Conservation (phyloP, 2,329 filamentous ascomycete genomes). For the Mycosphaerelloides madeirae region DNA sequence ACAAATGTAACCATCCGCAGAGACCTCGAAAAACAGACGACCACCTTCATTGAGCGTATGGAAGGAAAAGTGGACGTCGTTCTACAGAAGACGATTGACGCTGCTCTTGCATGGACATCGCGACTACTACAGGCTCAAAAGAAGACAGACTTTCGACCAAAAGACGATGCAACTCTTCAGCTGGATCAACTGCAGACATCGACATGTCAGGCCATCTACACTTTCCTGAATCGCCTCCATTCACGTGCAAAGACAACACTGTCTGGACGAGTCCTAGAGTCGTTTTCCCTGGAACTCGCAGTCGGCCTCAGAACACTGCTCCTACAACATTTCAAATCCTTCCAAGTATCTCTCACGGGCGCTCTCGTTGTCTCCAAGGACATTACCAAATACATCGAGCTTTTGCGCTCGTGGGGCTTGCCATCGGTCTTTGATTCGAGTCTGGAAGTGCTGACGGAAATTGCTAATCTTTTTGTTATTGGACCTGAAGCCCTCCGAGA, state of each 20-base stretch:
- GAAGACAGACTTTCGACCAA: constrained; percentile 86
- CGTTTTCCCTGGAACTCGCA: constrained; percentile 79
- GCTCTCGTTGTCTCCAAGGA: constrained; percentile 95
- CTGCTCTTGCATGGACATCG: constrained; percentile 69
- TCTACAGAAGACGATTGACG: constrained; percentile 65
- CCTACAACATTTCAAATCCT: constrained; percentile 91
- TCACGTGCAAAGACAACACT: constrained; percentile 62
- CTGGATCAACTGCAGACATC: constrained; percentile 68
- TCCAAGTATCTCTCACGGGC: constrained; percentile 85
- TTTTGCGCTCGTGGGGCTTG: constrained; percentile 73
- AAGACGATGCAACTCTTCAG: constrained; percentile 70
- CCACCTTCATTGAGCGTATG: constrained; percentile 66
- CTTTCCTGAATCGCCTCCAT: constrained; percentile 67
- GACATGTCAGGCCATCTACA: constrained; percentile 75
- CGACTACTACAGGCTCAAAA: constrained; percentile 72
- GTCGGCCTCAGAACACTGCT: constrained; percentile 71
- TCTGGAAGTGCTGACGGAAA: constrained; percentile 84
- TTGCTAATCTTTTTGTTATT: constrained; percentile 93
- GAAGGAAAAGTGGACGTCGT: constrained; percentile 77
- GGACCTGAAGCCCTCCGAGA: constrained; percentile 56
- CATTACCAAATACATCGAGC: constrained; percentile 84
- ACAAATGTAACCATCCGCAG: constrained; percentile 85
- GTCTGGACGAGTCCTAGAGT: constrained; percentile 76
- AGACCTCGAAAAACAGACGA: constrained; percentile 81
- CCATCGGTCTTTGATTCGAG: constrained; percentile 52